These are phyloP conservation scores for Crassisporium funariophilum DNA, from an alignment of 768 basidiomycete species.

Conservation along the genomic window DNA sequence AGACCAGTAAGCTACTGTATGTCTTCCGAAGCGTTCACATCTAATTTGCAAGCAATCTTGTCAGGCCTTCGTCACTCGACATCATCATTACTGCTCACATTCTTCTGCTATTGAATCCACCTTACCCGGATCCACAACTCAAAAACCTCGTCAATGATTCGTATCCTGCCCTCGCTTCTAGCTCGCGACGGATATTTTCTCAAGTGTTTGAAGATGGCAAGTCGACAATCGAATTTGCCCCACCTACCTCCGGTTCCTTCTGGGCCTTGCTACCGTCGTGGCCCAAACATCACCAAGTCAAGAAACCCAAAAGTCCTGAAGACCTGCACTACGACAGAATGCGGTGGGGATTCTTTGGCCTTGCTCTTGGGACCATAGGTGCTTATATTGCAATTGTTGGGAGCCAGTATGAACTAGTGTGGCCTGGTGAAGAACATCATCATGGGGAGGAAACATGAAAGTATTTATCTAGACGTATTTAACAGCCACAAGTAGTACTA, in stretches of 20 bases:
- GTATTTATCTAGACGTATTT: too few species aligned
- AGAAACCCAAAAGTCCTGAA: constrained; percentile 33
- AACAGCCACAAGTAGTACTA: too few species aligned
- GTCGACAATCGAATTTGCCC: constrained; percentile 12
- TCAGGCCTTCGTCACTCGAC: constrained; percentile 66
- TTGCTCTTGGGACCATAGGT: constrained; percentile 44
- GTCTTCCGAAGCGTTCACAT: not conserved
- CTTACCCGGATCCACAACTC: constrained; percentile 63
- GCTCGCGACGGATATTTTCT: constrained; percentile 55
- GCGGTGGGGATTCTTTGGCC: constrained; percentile 56
- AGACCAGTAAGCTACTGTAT: constrained; percentile 49
- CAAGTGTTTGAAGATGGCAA: constrained; percentile 24
- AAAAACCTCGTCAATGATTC: constrained; percentile 53
- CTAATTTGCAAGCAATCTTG: constrained; percentile 3
- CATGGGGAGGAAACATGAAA: constrained; percentile 4
- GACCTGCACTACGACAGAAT: constrained; percentile 50
- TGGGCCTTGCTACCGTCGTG: constrained; percentile 43
- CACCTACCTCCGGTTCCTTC: constrained; percentile 31
- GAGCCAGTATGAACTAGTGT: constrained; percentile 12
- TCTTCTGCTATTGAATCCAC: constrained; percentile 57
- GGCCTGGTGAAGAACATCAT: constrained; percentile 8
- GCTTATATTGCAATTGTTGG: constrained; percentile 38
- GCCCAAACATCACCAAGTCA: constrained; percentile 16
- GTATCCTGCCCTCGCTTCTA: constrained; percentile 58
- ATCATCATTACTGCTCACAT: constrained; percentile 68